Percentiles rank a stretch among this genome's conserved stretches.
Conservation (phyloP, 2,329 filamentous ascomycete genomes). For the Drechmeria coniospora region DNA sequence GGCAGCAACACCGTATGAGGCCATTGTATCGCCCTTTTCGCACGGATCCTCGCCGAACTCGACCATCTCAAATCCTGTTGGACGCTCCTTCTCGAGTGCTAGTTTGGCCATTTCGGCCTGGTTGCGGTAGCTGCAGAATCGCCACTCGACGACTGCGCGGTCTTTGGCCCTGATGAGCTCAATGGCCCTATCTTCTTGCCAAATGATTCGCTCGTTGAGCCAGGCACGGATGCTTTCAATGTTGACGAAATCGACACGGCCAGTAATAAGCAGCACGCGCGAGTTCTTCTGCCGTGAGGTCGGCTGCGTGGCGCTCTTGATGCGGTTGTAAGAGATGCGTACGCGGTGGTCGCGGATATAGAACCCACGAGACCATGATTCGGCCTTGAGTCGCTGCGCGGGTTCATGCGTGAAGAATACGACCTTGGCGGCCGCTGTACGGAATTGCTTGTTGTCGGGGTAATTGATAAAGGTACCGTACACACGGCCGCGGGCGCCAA, state of each 20-base stretch:
- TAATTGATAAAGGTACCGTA: constrained; percentile 36
- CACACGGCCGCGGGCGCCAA: constrained; percentile 32
- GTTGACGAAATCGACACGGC: constrained; percentile 28
- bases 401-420: constrained; percentile 29
- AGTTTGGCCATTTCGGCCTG: constrained; percentile 35
- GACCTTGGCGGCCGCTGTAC: constrained; percentile 30
- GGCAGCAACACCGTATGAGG: constrained; percentile 16
- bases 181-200: constrained; percentile 29
- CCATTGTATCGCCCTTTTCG: constrained; percentile 17
- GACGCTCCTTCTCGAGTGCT: constrained; percentile 19
- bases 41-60: constrained; percentile 23
- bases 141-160: constrained; percentile 28
- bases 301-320: constrained; percentile 22
- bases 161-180: constrained; percentile 12
- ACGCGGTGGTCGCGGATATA: constrained; percentile 20
- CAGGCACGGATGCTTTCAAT: constrained; percentile 19
- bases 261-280: constrained; percentile 35
- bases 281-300: constrained; percentile 17
- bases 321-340: constrained; percentile 30
- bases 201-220: constrained; percentile 28
- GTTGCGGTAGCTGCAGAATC: constrained; percentile 39
- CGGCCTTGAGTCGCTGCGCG: constrained; percentile 17
- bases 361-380: constrained; percentile 15
- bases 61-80: constrained; percentile 19
- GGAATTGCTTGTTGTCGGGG: constrained; percentile 20